Conservation (phyloP, 2,329 filamentous ascomycete genomes). For the Onygenales sp. region DNA sequence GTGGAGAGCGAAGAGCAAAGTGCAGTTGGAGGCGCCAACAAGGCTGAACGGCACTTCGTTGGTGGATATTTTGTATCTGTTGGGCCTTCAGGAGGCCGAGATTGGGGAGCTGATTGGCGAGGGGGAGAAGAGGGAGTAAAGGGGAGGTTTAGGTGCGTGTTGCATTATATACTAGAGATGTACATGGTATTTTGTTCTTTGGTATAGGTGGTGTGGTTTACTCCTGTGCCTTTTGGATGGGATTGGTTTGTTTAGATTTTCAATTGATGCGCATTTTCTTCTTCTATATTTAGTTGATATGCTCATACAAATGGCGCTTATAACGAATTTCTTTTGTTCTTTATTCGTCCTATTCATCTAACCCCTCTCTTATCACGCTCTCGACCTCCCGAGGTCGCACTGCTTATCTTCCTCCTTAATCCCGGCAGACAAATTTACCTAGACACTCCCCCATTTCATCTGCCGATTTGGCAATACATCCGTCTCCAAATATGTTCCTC, state of each 20-base stretch:
- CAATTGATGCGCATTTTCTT: neutral
- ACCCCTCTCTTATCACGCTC: too few species aligned
- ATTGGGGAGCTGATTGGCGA: constrained; percentile 32
- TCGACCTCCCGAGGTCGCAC: too few species aligned
- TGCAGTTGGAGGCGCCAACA: constrained; percentile 52
- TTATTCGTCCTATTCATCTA: too few species aligned
- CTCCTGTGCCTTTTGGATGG: neutral
- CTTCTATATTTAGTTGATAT: too few species aligned
- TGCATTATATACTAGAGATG: neutral
- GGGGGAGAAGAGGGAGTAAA: neutral
- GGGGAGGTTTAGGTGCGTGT: neutral
- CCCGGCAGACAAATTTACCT: too few species aligned
- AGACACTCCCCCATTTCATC: too few species aligned
- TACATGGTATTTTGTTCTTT: neutral
- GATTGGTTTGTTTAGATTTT: neutral
- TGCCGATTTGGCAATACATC: too few species aligned
- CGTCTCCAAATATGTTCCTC: too few species aligned
- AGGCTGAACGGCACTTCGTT: constrained; percentile 50
- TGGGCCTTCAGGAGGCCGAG: constrained; percentile 44
- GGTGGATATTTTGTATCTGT: constrained; percentile 48
- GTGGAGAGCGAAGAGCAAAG: constrained; percentile 55
- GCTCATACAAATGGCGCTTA: too few species aligned
- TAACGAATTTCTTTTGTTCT: too few species aligned
- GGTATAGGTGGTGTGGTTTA: neutral
- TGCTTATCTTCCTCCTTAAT: too few species aligned